These are phyloP conservation scores for Phytophthora citrophthora DNA, from an alignment of 352 stramenopile species.

Conservation along the genomic window DNA sequence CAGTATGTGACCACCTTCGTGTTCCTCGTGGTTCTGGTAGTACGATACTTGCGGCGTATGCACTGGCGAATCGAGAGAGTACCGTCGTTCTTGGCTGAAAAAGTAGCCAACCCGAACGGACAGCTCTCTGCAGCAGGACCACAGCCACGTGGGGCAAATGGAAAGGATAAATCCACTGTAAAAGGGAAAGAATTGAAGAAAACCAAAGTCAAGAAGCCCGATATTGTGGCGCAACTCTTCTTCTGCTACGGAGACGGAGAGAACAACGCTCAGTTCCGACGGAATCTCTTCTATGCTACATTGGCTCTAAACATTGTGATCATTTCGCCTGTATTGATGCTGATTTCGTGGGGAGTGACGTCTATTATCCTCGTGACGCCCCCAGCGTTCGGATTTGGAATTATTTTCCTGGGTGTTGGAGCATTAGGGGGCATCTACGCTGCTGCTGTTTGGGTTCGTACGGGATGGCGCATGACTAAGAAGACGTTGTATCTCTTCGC, in stretches of 20 bases:
- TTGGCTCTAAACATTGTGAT: conserved; percentile 63
- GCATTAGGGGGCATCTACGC: conserved; percentile 53
- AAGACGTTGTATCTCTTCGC: conserved; percentile 59
- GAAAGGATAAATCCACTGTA: conserved; percentile 12
- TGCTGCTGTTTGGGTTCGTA: conserved; percentile 61
- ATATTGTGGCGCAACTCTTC: conserved; percentile 81
- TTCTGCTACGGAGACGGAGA: conserved; percentile 76
- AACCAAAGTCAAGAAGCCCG: conserved; percentile 34
- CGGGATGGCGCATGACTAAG: conserved; percentile 86
- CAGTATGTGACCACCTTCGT: conserved; percentile 63
- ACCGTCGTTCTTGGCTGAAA: conserved; percentile 76
- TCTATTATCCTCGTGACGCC: conserved; percentile 74
- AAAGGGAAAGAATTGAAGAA: conserved; percentile 24
- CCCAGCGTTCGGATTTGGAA: conserved; percentile 74
- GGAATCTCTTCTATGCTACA: conserved; percentile 81
- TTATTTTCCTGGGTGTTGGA: conserved; percentile 78
- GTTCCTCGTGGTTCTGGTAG: conserved; percentile 52
- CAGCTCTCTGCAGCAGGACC: conserved; percentile 15
- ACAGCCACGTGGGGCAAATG: neutral
- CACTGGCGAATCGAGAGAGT: conserved; percentile 85
- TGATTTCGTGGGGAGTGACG: conserved; percentile 79
- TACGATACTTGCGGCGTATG: conserved; percentile 72
- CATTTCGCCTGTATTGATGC: conserved; percentile 57
- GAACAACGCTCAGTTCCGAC: conserved; percentile 71
- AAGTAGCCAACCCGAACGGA: conserved; percentile 41